Base-by-base conservation (phyloP, 2,329 filamentous ascomycete species). In the Ophiostoma novo-ulmi region DNA sequence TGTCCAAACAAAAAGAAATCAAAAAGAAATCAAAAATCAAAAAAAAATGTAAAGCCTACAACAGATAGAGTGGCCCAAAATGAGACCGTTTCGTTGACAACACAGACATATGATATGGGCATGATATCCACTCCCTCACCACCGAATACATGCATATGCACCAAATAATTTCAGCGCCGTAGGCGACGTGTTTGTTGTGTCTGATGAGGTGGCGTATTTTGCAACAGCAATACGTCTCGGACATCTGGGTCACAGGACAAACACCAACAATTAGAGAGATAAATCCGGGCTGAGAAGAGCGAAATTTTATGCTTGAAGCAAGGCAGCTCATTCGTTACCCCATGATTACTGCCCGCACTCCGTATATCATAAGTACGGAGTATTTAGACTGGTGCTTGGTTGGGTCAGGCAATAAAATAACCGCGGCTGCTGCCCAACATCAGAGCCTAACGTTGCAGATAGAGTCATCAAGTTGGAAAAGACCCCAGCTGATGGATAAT, bases 381-480 rank as follows among this genome's bases (percentile, higher is more conserved):
- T 44, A 26, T 17, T 26, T 22, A 31, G 20, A n/a, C 52, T 13
- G 52, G 31, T 31, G 31, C 31, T 31, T 31, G 31, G 31, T 31
- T 31, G 31, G 31, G 31, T 31, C 31, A 31, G 31, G 31, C 31
- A 31, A 31, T 26, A 58, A 4, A 22, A 31, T 11, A 22, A 10
- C n/a, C 52, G n/a, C 52, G 13, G 52, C n/a, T 58, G 52, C 52
- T 58, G 52, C 52, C 52, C 52, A 58, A 58, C 22, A 26, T 58
- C 52, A 58, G n/a, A 58, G n/a, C 52, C 52, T 26, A 58, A 58
- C 11, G n/a, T n/a, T 58, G n/a, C 52, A 58, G n/a, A 58, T 58
- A 58, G 52, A 26, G 22, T 48, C 44, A 26, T 10, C 8, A 58
- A 58, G 52, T 58, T 22, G 52, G 26, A 58, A 58, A 31, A 58